Base-by-base conservation (phyloP, 768 basidiomycete species). In the Clavaria fumosa region DNA sequence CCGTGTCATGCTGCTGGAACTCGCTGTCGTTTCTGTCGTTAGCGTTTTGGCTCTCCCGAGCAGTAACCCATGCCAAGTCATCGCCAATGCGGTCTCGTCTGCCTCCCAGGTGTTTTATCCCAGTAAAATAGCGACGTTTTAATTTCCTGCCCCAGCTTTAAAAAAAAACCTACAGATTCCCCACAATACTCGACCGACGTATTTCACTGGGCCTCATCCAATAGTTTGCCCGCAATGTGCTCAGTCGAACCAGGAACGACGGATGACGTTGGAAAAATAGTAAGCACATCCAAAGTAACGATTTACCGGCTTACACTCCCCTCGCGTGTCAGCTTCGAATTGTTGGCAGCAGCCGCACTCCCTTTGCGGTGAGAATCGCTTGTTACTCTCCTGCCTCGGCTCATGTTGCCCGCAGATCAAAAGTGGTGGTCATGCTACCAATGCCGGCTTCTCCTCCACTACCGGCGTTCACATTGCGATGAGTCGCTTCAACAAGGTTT, bases 371-470 rank as follows among this genome's bases (percentile, higher is more conserved):
- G 39, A 31, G 55, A 45, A 18, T 7, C 27, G 4, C n/a, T 3
- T 14, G 7, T 36, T 36, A 28, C 6, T 28, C 26, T 14, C 9
- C 14, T 23, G 12, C 11, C 27, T 27, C 19, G 39, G 19, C 23
- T 38, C 34, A 21, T 45, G 24, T 17, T 23, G 18, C 6, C 19
- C 27, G 22, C 33, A 73, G 74, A 64, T 77, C 37, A 78, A 74
- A 50, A 67, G 73, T n/a, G 75, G 71, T 11, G 75, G 75, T 0
- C 75, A 78, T 49, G 42, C 66, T 1, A 46, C 61, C 2, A 75
- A 74, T 46, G 64, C 60, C 0, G 66, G 66, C 2, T 75, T 75
- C 42, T 72, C 72, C 0, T 77, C 77, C 0, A 77, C 75, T 0
- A 43, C 49, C 1, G 75, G 74, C 22, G 64, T 78, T 9, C 72